phyloP scores from a whole-genome alignment of 306 rosid genomes.

The Rosa rugosa region DNA sequence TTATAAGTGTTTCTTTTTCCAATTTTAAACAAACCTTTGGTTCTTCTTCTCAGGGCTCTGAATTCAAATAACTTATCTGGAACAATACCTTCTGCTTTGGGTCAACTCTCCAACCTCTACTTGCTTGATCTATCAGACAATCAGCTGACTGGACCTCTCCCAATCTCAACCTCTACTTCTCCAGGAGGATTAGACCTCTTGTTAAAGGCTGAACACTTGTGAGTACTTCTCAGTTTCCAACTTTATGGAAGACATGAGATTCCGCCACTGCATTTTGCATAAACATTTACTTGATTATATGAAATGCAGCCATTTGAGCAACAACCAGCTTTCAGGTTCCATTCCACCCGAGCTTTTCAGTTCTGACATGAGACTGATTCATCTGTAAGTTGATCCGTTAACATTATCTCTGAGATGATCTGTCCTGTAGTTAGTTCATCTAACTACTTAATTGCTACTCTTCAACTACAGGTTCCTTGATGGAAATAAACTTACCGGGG shows the following conservation, averaged over 20 bases:
- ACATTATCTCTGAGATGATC: not conserved
- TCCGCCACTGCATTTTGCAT: not conserved
- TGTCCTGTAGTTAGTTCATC: not conserved
- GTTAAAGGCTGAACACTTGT: constrained; percentile 79
- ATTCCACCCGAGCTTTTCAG: constrained; percentile 64
- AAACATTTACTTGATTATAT: not conserved
- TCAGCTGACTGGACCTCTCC: constrained; percentile 62
- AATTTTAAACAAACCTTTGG: not conserved
- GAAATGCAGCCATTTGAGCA: constrained; percentile 76
- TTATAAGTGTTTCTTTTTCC: not conserved
- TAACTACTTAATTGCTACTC: not conserved
- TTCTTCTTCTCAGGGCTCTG: constrained; percentile 58
- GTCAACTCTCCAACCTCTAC: constrained; percentile 79
- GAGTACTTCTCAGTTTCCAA: constrained; percentile 28
- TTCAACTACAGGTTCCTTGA: constrained; percentile 53
- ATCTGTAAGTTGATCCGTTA: constrained; percentile 52
- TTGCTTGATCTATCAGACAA: constrained; percentile 85
- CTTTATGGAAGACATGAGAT: not conserved
- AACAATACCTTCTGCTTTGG: constrained; percentile 70
- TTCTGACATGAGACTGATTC: constrained; percentile 70
- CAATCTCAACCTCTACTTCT: constrained; percentile 54
- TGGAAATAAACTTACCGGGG: constrained; percentile 55
- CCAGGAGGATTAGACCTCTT: constrained; percentile 86
- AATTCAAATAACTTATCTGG: constrained; percentile 77
- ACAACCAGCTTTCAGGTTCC: constrained; percentile 79